Conservation (phyloP, 2,329 filamentous ascomycete genomes). For the Macrophomina phaseolina region DNA sequence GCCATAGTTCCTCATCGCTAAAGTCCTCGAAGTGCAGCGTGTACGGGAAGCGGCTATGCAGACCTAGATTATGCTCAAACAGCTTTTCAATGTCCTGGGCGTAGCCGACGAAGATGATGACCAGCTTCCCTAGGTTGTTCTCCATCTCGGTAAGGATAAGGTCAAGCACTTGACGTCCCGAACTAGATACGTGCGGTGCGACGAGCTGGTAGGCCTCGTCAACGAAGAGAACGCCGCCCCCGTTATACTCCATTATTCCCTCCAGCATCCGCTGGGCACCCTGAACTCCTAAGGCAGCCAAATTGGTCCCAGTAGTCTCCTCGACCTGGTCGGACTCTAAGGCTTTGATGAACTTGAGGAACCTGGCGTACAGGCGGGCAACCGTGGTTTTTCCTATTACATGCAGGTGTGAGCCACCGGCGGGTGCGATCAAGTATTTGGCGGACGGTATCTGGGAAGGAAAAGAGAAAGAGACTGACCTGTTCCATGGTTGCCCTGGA, state of each 20-base stretch:
- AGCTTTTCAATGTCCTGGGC: constrained; percentile 76
- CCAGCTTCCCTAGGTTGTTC: constrained; percentile 70
- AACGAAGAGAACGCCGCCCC: constrained; percentile 75
- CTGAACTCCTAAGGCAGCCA: neutral
- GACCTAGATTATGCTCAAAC: constrained; percentile 71
- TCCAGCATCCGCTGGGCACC: neutral
- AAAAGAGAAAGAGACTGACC: constrained; percentile 50
- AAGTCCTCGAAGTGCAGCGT: constrained; percentile 73
- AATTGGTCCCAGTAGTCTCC: neutral
- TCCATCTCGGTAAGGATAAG: constrained; percentile 75
- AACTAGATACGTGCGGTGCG: constrained; percentile 59
- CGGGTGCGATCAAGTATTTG: neutral
- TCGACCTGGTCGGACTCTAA: constrained; percentile 24
- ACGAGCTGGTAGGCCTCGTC: constrained; percentile 80
- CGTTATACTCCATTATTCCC: constrained; percentile 57
- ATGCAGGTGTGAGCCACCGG: neutral
- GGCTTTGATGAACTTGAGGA: constrained; percentile 66
- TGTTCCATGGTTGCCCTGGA: constrained; percentile 78
- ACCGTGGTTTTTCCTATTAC: constrained; percentile 73
- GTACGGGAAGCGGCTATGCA: constrained; percentile 71
- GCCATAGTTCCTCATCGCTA: constrained; percentile 63
- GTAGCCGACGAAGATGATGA: constrained; percentile 77
- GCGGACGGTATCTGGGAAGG: neutral
- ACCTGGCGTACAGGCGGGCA: constrained; percentile 70
- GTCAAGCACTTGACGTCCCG: constrained; percentile 68